Percentiles rank a stretch among this genome's conserved stretches.
Evolutionary conservation across 2,329 filamentous ascomycete genomes (phyloP).

Genomic region (Fonsecaea pedrosoi): DNA sequence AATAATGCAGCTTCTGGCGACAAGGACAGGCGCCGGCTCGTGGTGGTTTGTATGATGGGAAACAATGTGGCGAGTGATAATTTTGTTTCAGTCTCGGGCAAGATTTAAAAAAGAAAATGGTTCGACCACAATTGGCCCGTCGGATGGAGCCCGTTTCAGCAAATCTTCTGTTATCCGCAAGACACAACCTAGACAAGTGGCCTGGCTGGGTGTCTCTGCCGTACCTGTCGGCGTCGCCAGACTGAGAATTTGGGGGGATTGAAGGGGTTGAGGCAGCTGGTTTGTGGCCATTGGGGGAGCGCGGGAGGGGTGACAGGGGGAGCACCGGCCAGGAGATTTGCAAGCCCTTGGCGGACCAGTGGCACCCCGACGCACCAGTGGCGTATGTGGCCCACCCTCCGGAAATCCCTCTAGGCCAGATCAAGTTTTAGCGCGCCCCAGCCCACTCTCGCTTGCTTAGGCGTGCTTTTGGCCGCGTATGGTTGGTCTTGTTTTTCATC

Average conservation of each 20-base stretch:
- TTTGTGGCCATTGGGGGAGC: too few species aligned
- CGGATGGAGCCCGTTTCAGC: conserved; percentile 10
- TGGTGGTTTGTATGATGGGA: background rate
- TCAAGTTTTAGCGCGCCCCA: background rate
- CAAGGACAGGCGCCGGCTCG: background rate
- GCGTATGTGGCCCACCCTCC: background rate
- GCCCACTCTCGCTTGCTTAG: background rate
- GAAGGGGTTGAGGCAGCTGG: conserved; percentile 3
- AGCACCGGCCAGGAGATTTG: background rate
- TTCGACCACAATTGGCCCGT: background rate
- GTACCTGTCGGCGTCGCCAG: background rate
- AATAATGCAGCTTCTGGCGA: conserved; percentile 6
- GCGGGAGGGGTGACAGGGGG: too few species aligned
- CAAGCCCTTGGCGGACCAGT: conserved; percentile 3
- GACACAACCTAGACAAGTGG: conserved; percentile 6
- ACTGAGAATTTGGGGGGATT: background rate
- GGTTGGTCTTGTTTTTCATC: conserved; percentile 3
- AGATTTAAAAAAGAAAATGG: conserved; percentile 9
- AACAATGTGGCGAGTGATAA: conserved; percentile 17
- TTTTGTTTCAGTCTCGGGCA: conserved; percentile 21
- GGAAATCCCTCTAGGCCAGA: background rate
- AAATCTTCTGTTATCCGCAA: conserved; percentile 2
- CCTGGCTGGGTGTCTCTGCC: background rate
- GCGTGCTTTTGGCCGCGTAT: background rate
- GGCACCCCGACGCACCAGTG: background rate